Percentiles rank a stretch among this genome's conserved stretches.
Conservation (phyloP, 2,329 filamentous ascomycete species). For the Ascochyta rabiei region DNA sequence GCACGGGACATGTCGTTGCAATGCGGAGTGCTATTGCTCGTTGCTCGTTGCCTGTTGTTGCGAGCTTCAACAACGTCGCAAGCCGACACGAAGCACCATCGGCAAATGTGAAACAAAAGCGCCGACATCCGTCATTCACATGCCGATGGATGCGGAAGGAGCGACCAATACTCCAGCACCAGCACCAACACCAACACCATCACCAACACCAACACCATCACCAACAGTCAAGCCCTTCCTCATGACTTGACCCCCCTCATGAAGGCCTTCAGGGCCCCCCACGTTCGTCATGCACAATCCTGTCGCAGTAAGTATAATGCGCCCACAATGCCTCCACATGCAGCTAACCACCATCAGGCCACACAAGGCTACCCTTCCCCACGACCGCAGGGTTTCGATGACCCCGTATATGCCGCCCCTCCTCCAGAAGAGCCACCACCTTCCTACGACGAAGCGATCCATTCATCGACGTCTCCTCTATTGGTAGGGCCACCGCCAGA, state of each 20-base stretch:
- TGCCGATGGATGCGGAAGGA: conserved; percentile 23
- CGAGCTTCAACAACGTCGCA: conserved; percentile 21
- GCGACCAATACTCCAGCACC: conserved; percentile 13
- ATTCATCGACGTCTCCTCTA: conserved; percentile 32
- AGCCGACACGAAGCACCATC: conserved; percentile 26
- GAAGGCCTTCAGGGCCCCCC: conserved; percentile 5
- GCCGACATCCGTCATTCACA: conserved; percentile 23
- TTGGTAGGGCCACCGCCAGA: conserved; percentile 37
- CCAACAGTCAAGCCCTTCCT: background rate
- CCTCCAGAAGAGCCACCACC: conserved; percentile 39
- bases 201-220: no score
- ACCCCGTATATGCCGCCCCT: conserved; percentile 9
- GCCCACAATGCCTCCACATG: background rate
- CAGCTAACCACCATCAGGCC: conserved; percentile 16
- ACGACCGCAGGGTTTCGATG: conserved; percentile 14
- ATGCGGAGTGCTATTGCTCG: conserved; percentile 15
- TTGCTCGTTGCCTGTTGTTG: conserved; percentile 28
- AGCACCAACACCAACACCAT: no score
- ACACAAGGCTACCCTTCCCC: conserved; percentile 19
- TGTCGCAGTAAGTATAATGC: conserved; percentile 6
- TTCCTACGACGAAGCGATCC: conserved; percentile 43
- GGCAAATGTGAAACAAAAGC: conserved; percentile 17
- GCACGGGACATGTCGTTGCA: conserved; percentile 40
- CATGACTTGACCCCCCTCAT: conserved; percentile 3
- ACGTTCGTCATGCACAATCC: conserved; percentile 5